A percentile compares a stretch with the other conserved stretches of the same genome.
phyloP scores from a whole-genome alignment of 306 rosid species.

The Urtica urens region DNA sequence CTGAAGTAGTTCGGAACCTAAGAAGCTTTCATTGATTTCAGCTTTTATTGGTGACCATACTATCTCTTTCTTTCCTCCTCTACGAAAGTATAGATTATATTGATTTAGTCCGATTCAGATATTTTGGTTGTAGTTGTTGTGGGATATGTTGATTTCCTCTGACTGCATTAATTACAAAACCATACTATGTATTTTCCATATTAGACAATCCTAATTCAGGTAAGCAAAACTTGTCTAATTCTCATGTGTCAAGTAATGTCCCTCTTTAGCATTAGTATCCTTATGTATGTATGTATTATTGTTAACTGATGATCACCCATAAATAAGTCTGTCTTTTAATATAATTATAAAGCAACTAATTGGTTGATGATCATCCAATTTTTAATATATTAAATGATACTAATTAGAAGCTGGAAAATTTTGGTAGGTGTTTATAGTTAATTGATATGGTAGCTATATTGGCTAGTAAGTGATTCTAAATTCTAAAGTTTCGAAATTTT shows the following conservation, averaged over 20 bases:
- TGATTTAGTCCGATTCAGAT: no score
- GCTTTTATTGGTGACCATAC: slow-evolving; percentile 21
- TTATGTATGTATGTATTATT: no score
- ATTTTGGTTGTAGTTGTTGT: not conserved
- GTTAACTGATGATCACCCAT: no score
- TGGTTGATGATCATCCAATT: no score
- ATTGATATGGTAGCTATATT: no score
- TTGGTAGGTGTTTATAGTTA: not conserved
- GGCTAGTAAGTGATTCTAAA: no score
- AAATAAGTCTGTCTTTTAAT: no score
- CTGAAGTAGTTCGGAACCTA: slow-evolving; percentile 22
- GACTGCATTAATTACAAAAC: slow-evolving; percentile 1
- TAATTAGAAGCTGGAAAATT: not conserved
- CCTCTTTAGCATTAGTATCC: no score
- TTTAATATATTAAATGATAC: not conserved
- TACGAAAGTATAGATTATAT: no score
- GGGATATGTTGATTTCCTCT: slow-evolving; percentile 8
- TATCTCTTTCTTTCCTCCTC: slow-evolving; percentile 7
- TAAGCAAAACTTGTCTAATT: not conserved
- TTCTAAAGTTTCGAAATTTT: no score
- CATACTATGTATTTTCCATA: not conserved
- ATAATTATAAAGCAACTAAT: not conserved
- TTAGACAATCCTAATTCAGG: not conserved
- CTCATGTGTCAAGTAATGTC: not conserved
- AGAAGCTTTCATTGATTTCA: not conserved